A percentile compares a stretch with the other conserved stretches of the same genome.
These are phyloP conservation scores for Collybia sp. DNA, from an alignment of 768 basidiomycete genomes.

Conservation along the genomic window DNA sequence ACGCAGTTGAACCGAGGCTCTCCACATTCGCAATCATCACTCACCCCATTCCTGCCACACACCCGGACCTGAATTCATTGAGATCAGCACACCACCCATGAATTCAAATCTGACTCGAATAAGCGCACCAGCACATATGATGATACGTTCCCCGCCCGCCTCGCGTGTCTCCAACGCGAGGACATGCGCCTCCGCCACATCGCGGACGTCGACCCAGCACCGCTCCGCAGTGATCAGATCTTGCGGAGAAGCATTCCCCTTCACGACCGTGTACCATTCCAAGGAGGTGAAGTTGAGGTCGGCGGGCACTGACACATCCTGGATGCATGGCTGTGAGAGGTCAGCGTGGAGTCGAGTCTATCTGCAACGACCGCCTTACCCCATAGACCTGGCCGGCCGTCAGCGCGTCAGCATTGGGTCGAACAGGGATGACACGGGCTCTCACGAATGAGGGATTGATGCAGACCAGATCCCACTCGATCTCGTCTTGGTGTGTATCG, in stretches of 20 bases:
- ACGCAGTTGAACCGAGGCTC: neutral
- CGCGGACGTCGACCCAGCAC: neutral
- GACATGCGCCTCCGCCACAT: neutral
- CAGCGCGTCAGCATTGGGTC: too few species aligned
- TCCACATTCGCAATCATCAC: slow-evolving; percentile 4
- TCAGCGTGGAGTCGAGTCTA: too few species aligned
- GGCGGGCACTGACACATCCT: neutral
- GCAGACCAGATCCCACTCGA: slow-evolving; percentile 49
- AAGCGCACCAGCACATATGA: neutral
- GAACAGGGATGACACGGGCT: neutral
- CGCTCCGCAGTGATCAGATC: neutral
- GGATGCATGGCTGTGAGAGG: neutral
- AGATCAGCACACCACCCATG: too few species aligned
- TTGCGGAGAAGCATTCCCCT: neutral
- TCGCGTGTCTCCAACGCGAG: neutral
- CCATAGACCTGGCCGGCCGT: too few species aligned
- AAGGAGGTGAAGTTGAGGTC: neutral
- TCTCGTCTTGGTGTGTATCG: slow-evolving; percentile 32
- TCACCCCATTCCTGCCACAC: slow-evolving; percentile 34
- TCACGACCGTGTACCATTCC: neutral
- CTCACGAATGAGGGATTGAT: slow-evolving; percentile 53
- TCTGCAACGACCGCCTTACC: too few species aligned
- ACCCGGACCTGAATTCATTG: slow-evolving; percentile 12
- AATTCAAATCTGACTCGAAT: too few species aligned
- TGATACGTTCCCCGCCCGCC: neutral